Conservation (phyloP, 2,329 filamentous ascomycete species). For the Aspergillus hortae region DNA sequence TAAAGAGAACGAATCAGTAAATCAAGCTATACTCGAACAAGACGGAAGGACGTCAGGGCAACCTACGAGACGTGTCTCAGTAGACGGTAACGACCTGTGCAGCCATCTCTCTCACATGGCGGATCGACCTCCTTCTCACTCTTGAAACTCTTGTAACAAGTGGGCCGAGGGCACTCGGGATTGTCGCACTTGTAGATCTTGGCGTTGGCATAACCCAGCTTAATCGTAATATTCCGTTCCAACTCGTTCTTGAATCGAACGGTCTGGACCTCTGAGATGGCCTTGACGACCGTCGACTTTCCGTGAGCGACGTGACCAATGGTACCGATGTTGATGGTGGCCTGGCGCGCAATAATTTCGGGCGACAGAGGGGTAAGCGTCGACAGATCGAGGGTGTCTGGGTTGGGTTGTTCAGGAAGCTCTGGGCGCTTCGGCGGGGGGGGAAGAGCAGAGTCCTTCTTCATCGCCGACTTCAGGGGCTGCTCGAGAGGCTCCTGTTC, state of each 20-base stretch:
- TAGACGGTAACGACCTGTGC: constrained; percentile 79
- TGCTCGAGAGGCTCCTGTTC: constrained; percentile 67
- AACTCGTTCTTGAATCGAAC: constrained; percentile 99
- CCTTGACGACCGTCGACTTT: constrained; percentile 98
- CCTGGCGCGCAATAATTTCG: constrained; percentile 96
- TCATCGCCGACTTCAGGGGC: constrained; percentile 75
- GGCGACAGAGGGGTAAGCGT: constrained; percentile 80
- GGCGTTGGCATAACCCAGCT: constrained; percentile 98
- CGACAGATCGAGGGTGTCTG: constrained; percentile 79
- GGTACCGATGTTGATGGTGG: constrained; percentile 97
- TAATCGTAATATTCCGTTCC: constrained; percentile 99
- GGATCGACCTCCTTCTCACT: constrained; percentile 98
- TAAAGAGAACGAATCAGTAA: background rate
- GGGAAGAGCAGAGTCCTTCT: constrained; percentile 60
- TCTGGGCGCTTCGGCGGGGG: constrained; percentile 59
- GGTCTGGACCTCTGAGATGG: constrained; percentile 97
- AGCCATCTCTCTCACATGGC: constrained; percentile 90
- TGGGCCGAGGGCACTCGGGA: constrained; percentile 81
- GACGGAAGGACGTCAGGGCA: background rate
- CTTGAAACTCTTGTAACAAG: constrained; percentile 96
- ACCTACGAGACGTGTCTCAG: constrained; percentile 89
- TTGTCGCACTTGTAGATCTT: constrained; percentile 99
- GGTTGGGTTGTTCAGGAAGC: constrained; percentile 88
- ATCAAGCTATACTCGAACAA: background rate
- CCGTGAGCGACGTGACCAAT: constrained; percentile 99